A percentile compares a stretch with the other conserved stretches of the same genome.
These are phyloP conservation scores for Termitomyces sp. DNA, from an alignment of 768 basidiomycete species.

Conservation along the genomic window DNA sequence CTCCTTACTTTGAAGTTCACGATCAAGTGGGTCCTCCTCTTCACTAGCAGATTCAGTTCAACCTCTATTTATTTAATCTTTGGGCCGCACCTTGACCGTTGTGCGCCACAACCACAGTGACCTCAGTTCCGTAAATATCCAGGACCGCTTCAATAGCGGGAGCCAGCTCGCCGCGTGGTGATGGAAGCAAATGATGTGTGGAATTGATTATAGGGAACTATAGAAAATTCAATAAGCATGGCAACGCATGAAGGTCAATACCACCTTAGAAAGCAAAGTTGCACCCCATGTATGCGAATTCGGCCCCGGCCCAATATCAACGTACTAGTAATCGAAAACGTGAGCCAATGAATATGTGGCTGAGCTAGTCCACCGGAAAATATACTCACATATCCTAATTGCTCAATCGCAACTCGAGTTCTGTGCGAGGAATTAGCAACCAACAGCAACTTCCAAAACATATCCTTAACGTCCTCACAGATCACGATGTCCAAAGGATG, in stretches of 20 bases:
- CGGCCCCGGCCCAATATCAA: slow-evolving; percentile 86
- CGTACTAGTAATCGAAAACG: slow-evolving; percentile 48
- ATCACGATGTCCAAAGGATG: slow-evolving; percentile 77
- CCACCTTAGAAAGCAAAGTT: slow-evolving; percentile 72
- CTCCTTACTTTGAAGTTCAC: slow-evolving; percentile 80
- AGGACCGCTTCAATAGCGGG: slow-evolving; percentile 87
- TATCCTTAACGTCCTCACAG: slow-evolving; percentile 40
- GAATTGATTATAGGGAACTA: slow-evolving; percentile 89
- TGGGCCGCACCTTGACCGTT: slow-evolving; percentile 75
- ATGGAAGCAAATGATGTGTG: slow-evolving; percentile 83
- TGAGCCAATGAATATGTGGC: slow-evolving; percentile 1
- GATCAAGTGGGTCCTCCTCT: slow-evolving; percentile 90
- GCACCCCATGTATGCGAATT: slow-evolving; percentile 91
- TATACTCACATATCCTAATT: slow-evolving; percentile 73
- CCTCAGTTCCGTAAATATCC: slow-evolving; percentile 71
- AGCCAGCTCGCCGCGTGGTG: slow-evolving; percentile 81
- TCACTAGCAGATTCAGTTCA: neutral
- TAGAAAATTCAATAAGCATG: neutral
- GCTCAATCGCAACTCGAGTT: slow-evolving; percentile 72
- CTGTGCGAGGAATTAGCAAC: slow-evolving; percentile 28
- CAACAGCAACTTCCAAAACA: neutral
- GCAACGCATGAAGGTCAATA: neutral
- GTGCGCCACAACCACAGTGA: slow-evolving; percentile 84
- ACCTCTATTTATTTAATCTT: neutral
- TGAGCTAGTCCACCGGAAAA: neutral